Conservation (phyloP, 305 asterid species). For the Solanum aculeatissimum region DNA sequence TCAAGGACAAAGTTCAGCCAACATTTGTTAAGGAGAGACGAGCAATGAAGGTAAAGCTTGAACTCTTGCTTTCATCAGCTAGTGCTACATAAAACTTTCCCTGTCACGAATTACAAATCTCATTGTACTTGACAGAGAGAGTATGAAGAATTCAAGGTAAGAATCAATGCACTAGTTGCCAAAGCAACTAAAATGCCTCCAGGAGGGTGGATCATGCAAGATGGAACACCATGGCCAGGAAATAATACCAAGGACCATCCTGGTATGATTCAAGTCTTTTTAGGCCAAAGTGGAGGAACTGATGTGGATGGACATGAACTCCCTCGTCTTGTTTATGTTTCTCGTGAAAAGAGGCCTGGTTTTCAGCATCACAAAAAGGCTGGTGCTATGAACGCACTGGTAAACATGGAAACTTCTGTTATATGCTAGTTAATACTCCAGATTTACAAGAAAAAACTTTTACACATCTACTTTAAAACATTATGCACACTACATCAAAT, state of each 20-base stretch:
- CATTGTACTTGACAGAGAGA: constrained; percentile 52
- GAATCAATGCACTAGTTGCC: constrained; percentile 90
- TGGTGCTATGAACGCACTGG: constrained; percentile 99
- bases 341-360: constrained; percentile 99
- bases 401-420: constrained; percentile 19
- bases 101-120: neutral
- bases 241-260: constrained; percentile 96
- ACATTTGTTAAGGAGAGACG: constrained; percentile 93
- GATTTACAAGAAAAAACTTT: neutral
- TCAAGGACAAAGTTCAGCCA: constrained; percentile 95
- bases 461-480: neutral
- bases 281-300: constrained; percentile 86
- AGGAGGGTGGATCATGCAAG: constrained; percentile 99
- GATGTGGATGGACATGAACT: constrained; percentile 92
- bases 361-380: constrained; percentile 98
- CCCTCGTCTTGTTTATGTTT: constrained; percentile 91
- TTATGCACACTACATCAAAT: neutral
- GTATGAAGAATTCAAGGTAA: constrained; percentile 86
- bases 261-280: constrained; percentile 97
- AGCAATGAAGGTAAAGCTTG: constrained; percentile 79
- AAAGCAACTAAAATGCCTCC: constrained; percentile 88
- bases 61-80: constrained; percentile 4
- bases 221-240: constrained; percentile 99
- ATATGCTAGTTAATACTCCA: neutral
- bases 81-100: neutral